phyloP scores from a whole-genome alignment of 2,329 filamentous ascomycete species.

The Microcyclospora pomicola region DNA sequence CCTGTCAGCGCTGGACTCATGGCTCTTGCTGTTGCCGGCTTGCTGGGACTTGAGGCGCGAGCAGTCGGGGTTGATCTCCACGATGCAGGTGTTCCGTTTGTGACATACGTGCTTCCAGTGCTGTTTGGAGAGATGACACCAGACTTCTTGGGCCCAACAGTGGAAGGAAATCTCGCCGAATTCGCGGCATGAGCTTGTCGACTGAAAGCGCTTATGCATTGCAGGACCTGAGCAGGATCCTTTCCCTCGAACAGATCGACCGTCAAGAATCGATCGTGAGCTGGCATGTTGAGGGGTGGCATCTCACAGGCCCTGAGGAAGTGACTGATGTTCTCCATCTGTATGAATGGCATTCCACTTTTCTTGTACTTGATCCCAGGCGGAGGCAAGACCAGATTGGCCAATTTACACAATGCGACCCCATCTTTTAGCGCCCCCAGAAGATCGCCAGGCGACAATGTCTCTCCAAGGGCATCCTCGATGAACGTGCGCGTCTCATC shows the following conservation, averaged over 20 bases:
- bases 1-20: slow-evolving; percentile 36
- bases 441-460: slow-evolving; percentile 58
- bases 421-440: slow-evolving; percentile 82
- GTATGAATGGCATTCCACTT: slow-evolving; percentile 92
- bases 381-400: slow-evolving; percentile 68
- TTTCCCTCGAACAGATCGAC: slow-evolving; percentile 94
- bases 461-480: slow-evolving; percentile 63
- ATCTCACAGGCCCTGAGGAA: slow-evolving; percentile 81
- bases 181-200: slow-evolving; percentile 64
- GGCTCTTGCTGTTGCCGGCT: slow-evolving; percentile 19
- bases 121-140: slow-evolving; percentile 25
- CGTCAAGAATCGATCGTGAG: slow-evolving; percentile 92
- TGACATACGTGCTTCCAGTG: slow-evolving; percentile 9
- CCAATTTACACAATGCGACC: slow-evolving; percentile 81
- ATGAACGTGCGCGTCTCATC: slow-evolving; percentile 80
- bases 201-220: slow-evolving; percentile 85
- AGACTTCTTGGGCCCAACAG: slow-evolving; percentile 60
- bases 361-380: slow-evolving; percentile 79
- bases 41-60: slow-evolving; percentile 13
- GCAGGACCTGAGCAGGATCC: slow-evolving; percentile 88
- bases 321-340: slow-evolving; percentile 98
- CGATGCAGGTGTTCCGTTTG: slow-evolving; percentile 2
- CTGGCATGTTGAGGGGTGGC: slow-evolving; percentile 71
- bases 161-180: slow-evolving; percentile 56
- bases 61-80: slow-evolving; percentile 6